Base-by-base conservation (phyloP, 495 filamentous ascomycete species). In the Sphaerosporella brunnea region DNA sequence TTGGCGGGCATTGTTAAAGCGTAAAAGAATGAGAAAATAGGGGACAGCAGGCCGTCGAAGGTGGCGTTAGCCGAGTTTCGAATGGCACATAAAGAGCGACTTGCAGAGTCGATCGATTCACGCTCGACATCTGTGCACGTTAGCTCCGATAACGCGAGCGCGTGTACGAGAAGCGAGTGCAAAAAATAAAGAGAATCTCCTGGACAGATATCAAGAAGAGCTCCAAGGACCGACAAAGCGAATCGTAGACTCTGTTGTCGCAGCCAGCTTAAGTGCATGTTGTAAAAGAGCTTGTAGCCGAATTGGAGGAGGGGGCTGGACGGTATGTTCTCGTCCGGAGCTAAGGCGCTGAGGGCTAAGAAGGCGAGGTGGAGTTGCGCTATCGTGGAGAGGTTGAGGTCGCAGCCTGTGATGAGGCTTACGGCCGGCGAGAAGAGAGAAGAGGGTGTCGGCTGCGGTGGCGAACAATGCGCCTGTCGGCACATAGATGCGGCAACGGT, bases 11-110 rank as follows among this genome's bases (percentile, higher is more conserved):
- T 63, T 93, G 49, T 65, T 99, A 28, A 73, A 87, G n/a, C n/a
- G 15, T 90, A 99, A 62, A 93, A 93, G 68, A 94, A 95, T 54
- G 90, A 99, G 36, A 93, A 84, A 66, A 95, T 99, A 53, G 73
- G 75, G 10, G 77, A 85, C 68, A n/a, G n/a, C n/a, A n/a, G n/a
- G n/a, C n/a, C n/a, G n/a, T n/a, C n/a, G n/a, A n/a, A n/a, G n/a
- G n/a, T n/a, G n/a, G n/a, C n/a, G n/a, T n/a, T n/a, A n/a, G n/a
- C n/a, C n/a, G n/a, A n/a, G n/a, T n/a, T n/a, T n/a, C n/a, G n/a
- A n/a, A n/a, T n/a, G n/a, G n/a, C n/a, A n/a, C n/a, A n/a, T n/a
- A n/a, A n/a, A n/a, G n/a, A n/a, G n/a, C n/a, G n/a, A n/a, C n/a
- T n/a, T n/a, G n/a, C n/a, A n/a, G n/a, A n/a, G n/a, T n/a, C n/a